These are phyloP conservation scores for Ascosphaera aggregata DNA, from an alignment of 2,329 filamentous ascomycete species.

Conservation along the genomic window DNA sequence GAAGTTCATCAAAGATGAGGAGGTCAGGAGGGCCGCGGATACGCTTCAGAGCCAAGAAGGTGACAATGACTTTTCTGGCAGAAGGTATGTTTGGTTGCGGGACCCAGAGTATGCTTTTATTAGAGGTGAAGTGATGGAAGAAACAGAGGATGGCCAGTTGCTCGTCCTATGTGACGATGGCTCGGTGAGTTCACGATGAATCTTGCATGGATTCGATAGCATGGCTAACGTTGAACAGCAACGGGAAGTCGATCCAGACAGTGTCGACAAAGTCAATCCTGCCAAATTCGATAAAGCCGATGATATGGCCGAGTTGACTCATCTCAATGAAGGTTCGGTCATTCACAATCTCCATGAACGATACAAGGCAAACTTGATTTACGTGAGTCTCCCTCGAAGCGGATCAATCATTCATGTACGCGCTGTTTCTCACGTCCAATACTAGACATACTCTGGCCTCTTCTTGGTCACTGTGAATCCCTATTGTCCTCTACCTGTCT, in stretches of 20 bases:
- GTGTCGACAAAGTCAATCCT: constrained; percentile 95
- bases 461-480: constrained; percentile 96
- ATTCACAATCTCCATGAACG: constrained; percentile 90
- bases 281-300: constrained; percentile 98
- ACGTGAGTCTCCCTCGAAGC: constrained; percentile 20
- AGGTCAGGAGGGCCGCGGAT: constrained; percentile 36
- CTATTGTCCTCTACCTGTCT: constrained; percentile 85
- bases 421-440: not conserved
- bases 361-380: constrained; percentile 91
- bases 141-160: constrained; percentile 43
- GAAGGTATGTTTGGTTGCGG: constrained; percentile 92
- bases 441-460: constrained; percentile 76
- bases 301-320: constrained; percentile 97
- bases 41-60: constrained; percentile 58
- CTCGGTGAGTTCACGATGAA: constrained; percentile 35
- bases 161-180: constrained; percentile 88
- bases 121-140: constrained; percentile 76
- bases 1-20: constrained; percentile 81
- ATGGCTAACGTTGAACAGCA: constrained; percentile 35
- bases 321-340: constrained; percentile 92
- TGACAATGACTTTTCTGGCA: constrained; percentile 96
- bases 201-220: not conserved
- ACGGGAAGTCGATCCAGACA: constrained; percentile 64
- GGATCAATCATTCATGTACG: not conserved
- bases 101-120: constrained; percentile 75